A percentile compares a stretch with the other conserved stretches of the same genome.
Conservation (phyloP, 768 basidiomycete genomes). For the Amanita rimosa region DNA sequence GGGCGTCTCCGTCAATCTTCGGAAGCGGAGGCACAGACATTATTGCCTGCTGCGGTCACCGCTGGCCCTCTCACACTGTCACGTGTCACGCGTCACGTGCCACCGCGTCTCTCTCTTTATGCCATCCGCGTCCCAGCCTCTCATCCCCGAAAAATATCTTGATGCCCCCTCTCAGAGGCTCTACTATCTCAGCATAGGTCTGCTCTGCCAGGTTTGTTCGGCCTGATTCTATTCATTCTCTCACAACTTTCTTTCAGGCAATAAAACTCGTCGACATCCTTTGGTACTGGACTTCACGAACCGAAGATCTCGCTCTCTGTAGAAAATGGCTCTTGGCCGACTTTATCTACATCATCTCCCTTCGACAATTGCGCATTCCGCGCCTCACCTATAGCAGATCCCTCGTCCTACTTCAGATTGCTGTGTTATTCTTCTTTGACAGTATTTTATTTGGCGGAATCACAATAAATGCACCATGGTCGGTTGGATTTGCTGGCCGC, state of each 20-base stretch:
- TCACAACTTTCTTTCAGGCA: conserved; percentile 31
- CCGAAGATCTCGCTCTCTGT: conserved; percentile 31
- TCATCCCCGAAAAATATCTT: conserved; percentile 65
- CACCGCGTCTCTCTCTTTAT: conserved; percentile 1
- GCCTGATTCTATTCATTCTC: background rate
- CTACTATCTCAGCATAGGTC: conserved; percentile 65
- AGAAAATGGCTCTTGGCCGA: conserved; percentile 70
- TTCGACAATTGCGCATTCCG: conserved; percentile 63
- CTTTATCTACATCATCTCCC: conserved; percentile 42
- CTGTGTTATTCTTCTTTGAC: conserved; percentile 50
- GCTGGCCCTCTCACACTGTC: background rate
- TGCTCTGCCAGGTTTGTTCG: conserved; percentile 56
- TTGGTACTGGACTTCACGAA: conserved; percentile 37
- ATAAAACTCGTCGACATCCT: conserved; percentile 68
- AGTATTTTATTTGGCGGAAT: conserved; percentile 66
- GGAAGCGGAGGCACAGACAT: conserved; percentile 35
- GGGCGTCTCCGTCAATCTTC: conserved; percentile 39
- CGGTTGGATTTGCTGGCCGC: conserved; percentile 14
- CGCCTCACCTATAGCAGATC: conserved; percentile 58
- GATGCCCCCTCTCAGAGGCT: conserved; percentile 74
- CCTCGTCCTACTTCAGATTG: conserved; percentile 51
- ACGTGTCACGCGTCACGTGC: conserved; percentile 10
- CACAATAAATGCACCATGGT: conserved; percentile 32
- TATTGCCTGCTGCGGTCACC: conserved; percentile 7
- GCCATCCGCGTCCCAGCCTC: conserved; percentile 20